Base-by-base conservation (phyloP, 495 filamentous ascomycete genomes). In the Penicillium egyptiacum region DNA sequence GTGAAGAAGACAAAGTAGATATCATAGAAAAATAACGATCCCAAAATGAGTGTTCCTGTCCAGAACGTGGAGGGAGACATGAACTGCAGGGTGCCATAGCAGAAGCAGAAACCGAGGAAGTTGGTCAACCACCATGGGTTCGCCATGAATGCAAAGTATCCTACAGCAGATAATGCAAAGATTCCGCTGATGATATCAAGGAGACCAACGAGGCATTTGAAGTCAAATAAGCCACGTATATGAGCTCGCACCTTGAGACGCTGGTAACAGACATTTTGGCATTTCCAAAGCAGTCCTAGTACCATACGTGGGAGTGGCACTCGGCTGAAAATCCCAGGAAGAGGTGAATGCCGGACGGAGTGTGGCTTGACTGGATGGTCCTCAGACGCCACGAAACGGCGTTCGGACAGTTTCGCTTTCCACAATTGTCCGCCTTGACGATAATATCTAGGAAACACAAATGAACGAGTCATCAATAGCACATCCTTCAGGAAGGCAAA, bases 1-100 rank as follows among this genome's bases (percentile, higher is more conserved):
- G 94, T 98, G 70, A 89, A 98, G 68, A 97, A 98, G 51, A 98
- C 94, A 75, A 98, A 95, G 66, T 92, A 88, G 50, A 98, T 93
- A 62, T 98, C 94, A 63, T 98, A 98, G 63, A 93, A 80, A 70
- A 98, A 98, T 16, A 98, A 77, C 0, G 87, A 88, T 3, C 70
- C 75, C 0, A 98, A 77, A 30, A 98, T 86, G 25, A 90, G 70
- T 1, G 86, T 86, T 4, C 91, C 94, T 0, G 90, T 96, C 55
- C 78, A 75, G 65, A 96, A 96, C 0, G 89, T 96, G 0, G 92
- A 94, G 0, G 94, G 95, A 2, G 93, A 96, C 76, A 98, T 83
- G 57, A 96, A 72, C 53, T 91, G 82, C 39, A 98, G 75, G 17
- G 89, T 80, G 16, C 81, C 81, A 66, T 98, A 98, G 65, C 86